phyloP scores from a whole-genome alignment of 2,329 filamentous ascomycete species.

The Neospermospora avenae region DNA sequence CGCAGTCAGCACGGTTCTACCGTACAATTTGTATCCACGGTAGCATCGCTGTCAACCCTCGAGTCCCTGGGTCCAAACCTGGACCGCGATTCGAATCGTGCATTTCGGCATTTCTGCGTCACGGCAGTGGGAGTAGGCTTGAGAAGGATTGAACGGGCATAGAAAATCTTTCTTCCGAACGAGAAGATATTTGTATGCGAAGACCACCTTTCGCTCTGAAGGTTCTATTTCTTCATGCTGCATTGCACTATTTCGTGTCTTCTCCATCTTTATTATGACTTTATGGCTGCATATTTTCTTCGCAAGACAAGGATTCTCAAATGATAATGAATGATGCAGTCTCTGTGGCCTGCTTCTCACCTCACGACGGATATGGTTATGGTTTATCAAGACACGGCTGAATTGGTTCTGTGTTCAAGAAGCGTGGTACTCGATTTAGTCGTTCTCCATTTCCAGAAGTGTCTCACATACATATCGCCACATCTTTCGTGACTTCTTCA shows the following conservation, averaged over 20 bases:
- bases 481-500: neutral
- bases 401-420: neutral
- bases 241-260: neutral
- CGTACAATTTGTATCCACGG: neutral
- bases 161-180: neutral
- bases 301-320: neutral
- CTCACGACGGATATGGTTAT: neutral
- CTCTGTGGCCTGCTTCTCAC: neutral
- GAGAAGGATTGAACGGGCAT: neutral
- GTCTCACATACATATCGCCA: neutral
- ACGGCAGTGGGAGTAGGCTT: neutral
- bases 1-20: neutral
- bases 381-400: neutral
- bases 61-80: neutral
- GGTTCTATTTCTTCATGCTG: neutral
- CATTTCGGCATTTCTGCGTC: conserved; percentile 11
- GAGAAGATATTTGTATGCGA: neutral
- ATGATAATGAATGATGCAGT: neutral
- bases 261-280: neutral
- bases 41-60: neutral
- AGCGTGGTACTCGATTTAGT: neutral
- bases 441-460: neutral
- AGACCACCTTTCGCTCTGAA: neutral
- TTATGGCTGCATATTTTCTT: neutral
- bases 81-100: conserved; percentile 1